phyloP scores from a whole-genome alignment of 768 basidiomycete species.

The Clathrus columnatus region DNA sequence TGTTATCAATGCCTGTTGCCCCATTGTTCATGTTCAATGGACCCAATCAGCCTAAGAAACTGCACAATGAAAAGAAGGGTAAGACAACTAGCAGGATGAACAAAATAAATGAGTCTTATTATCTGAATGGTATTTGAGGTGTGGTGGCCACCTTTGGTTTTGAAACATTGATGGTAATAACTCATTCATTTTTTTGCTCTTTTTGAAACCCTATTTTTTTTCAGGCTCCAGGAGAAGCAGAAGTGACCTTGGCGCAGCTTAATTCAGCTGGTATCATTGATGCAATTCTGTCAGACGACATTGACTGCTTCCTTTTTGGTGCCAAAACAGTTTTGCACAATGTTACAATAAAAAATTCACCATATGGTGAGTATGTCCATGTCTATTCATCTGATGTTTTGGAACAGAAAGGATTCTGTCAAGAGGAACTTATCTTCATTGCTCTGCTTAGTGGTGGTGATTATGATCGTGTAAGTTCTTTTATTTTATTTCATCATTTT shows the following conservation, averaged over 20 bases:
- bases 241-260: slow-evolving; percentile 84
- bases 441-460: slow-evolving; percentile 83
- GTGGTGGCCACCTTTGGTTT: background rate
- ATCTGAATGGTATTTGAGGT: background rate
- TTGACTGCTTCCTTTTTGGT: slow-evolving; percentile 87
- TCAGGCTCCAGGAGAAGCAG: slow-evolving; percentile 88
- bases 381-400: slow-evolving; percentile 32
- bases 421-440: slow-evolving; percentile 67
- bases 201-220: background rate
- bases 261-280: slow-evolving; percentile 78
- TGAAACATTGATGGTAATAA: background rate
- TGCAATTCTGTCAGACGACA: slow-evolving; percentile 85
- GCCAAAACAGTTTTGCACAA: slow-evolving; percentile 78
- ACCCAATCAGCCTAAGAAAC: slow-evolving; percentile 22
- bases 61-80: slow-evolving; percentile 20
- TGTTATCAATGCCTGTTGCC: background rate
- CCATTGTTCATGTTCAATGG: background rate
- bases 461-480: slow-evolving; percentile 45
- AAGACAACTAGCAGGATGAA: slow-evolving; percentile 23
- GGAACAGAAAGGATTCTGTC: slow-evolving; percentile 42
- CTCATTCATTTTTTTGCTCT: background rate
- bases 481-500: slow-evolving; percentile 6
- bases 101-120: background rate
- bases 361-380: slow-evolving; percentile 34
- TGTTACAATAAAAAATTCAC: background rate